Conservation (phyloP, 2,329 filamentous ascomycete species). For the Aspergillus sp. region DNA sequence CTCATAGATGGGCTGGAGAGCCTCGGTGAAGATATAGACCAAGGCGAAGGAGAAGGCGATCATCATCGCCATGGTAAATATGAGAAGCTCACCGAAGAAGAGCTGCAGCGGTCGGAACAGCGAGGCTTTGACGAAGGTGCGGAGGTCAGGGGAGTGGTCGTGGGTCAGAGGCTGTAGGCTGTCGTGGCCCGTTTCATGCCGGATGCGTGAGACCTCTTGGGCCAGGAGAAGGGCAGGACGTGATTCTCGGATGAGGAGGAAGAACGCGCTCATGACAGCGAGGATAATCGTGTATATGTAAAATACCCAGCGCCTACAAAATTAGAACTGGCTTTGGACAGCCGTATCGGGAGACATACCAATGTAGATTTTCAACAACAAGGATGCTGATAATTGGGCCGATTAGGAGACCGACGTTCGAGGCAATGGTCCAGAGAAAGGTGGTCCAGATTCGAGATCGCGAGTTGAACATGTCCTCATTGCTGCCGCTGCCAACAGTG, state of each 20-base stretch:
- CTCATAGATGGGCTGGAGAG: conserved; percentile 44
- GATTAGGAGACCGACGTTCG: conserved; percentile 44
- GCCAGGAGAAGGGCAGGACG: conserved; percentile 46
- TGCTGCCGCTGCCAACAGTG: conserved; percentile 48
- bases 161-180: conserved; percentile 37
- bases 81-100: conserved; percentile 50
- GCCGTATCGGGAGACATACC: background rate
- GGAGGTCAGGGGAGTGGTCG: conserved; percentile 40
- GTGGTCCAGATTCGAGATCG: conserved; percentile 49
- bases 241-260: conserved; percentile 45
- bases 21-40: conserved; percentile 54
- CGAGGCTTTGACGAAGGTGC: conserved; percentile 38
- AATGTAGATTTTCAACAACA: conserved; percentile 26
- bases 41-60: conserved; percentile 46
- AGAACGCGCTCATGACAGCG: conserved; percentile 32
- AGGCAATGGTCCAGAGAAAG: conserved; percentile 44
- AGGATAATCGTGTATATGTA: conserved; percentile 44
- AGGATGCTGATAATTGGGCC: conserved; percentile 49
- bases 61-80: conserved; percentile 46
- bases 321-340: background rate
- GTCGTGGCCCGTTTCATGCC: conserved; percentile 26
- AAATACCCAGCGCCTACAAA: conserved; percentile 49
- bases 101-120: conserved; percentile 46
- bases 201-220: conserved; percentile 31
- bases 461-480: conserved; percentile 53